phyloP scores from a whole-genome alignment of 78 protist species.

The Chrysochromulina parva region DNA sequence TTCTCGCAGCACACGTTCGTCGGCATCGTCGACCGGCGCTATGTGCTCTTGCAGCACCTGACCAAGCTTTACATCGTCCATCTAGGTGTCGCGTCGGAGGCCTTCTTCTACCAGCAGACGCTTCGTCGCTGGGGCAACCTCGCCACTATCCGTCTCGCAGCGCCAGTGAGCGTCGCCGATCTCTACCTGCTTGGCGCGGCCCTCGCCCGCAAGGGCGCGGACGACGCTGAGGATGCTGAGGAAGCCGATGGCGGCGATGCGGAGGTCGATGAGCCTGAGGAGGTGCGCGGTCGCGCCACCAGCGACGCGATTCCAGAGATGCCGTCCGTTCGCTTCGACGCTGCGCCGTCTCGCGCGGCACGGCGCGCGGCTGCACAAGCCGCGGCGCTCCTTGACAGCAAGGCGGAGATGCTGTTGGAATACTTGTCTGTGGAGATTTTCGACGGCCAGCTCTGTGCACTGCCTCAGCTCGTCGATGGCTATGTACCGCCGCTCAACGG shows the following conservation, averaged over 20 bases:
- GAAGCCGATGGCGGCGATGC: neutral
- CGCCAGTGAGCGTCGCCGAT: neutral
- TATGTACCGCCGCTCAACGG: conserved; percentile 69
- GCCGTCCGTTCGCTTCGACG: neutral
- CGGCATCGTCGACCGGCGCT: neutral
- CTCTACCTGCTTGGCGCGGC: neutral
- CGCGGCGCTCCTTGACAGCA: neutral
- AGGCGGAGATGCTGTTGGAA: conserved; percentile 61
- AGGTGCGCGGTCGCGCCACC: neutral
- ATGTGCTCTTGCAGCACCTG: conserved; percentile 27
- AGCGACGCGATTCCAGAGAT: neutral
- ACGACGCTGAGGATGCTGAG: too few relatives aligned
- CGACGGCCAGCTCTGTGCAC: conserved; percentile 42
- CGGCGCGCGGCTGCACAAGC: neutral
- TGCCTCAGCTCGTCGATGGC: conserved; percentile 68
- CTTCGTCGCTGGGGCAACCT: neutral
- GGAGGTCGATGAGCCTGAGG: neutral
- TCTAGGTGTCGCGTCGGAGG: neutral
- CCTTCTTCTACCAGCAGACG: conserved; percentile 22
- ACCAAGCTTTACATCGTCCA: conserved; percentile 24
- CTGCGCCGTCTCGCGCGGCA: neutral
- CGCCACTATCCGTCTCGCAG: neutral
- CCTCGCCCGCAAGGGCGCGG: too few relatives aligned
- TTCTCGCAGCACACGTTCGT: conserved; percentile 10
- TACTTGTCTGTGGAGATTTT: conserved; percentile 57